Base-by-base conservation (phyloP, 2,329 filamentous ascomycete species). In the Microthyrium microscopicum region DNA sequence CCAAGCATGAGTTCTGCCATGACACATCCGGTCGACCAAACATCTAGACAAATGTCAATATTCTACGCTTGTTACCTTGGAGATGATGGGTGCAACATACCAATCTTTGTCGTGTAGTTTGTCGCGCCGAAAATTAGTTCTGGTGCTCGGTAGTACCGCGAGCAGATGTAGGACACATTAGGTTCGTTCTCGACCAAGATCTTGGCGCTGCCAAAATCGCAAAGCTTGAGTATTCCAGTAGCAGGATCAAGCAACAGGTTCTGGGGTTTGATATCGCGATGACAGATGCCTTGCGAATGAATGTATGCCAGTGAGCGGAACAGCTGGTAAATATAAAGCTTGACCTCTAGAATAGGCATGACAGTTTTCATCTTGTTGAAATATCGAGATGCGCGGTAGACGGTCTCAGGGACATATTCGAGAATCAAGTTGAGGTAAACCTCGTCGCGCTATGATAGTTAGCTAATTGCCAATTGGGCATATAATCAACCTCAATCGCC, bases 361-460 rank as follows among this genome's bases (percentile, higher is more conserved):
- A 87, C 94, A 5, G 85, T 92, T 74, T 95, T 98, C 77, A 95
- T 78, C 67, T 98, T 98, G 70, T 91, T 95, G 70, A 98, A 98
- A 64, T 94, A 95, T 50, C 89, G 77, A 42, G 89, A 95, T 27
- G 89, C 89, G 51, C 89, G 77, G 60, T 98, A 98, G 33, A 98
- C 89, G 9, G 89, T 98, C 64, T 98, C 89, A 32, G 89, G 89
- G 31, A 98, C 89, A 50, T 84, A 98, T 56, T 98, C 89, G 56
- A 95, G 83, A 33, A 98, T 87, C 40, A 98, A 70, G 53, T 98
- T 98, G 45, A 98, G 76, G 57, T 95, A 98, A 24, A 98, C 89
- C 62, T 98, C 89, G 57, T 98, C 89, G 66, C 94, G 55, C 54
- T 57, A 48, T 46, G 45, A 46, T 42, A 55, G 48, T 43, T 42